Conservation (phyloP, 768 basidiomycete genomes). For the Brasilioporus rufonigricans region DNA sequence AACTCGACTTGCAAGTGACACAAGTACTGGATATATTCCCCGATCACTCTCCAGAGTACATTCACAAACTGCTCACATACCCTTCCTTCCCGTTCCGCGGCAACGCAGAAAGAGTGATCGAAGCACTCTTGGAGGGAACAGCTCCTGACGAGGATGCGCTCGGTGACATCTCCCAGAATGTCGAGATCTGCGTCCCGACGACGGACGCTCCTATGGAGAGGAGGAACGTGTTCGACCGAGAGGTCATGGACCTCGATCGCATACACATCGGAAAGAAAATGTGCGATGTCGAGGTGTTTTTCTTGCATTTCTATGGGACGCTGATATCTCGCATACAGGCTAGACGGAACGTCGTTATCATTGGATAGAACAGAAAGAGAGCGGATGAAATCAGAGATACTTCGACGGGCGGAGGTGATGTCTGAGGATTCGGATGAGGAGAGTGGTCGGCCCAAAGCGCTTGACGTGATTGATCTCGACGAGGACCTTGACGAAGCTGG, state of each 20-base stretch:
- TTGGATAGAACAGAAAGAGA: slow-evolving; percentile 73
- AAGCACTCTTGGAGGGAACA: slow-evolving; percentile 72
- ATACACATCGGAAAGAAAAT: slow-evolving; percentile 65
- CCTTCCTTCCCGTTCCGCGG: slow-evolving; percentile 47
- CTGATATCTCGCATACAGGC: slow-evolving; percentile 32
- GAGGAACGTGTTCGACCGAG: slow-evolving; percentile 74
- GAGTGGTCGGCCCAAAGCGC: slow-evolving; percentile 22
- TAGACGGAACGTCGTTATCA: slow-evolving; percentile 43
- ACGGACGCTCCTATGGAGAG: slow-evolving; percentile 40
- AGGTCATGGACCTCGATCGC: slow-evolving; percentile 59
- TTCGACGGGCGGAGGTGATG: slow-evolving; percentile 69
- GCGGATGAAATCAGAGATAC: slow-evolving; percentile 80
- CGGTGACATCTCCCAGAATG: neutral
- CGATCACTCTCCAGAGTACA: slow-evolving; percentile 51
- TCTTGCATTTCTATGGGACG: neutral
- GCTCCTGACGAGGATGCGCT: slow-evolving; percentile 44
- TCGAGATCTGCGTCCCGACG: neutral
- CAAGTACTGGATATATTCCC: slow-evolving; percentile 81
- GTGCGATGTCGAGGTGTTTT: slow-evolving; percentile 35
- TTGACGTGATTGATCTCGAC: slow-evolving; percentile 42
- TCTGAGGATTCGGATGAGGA: slow-evolving; percentile 67
- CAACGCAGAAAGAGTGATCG: slow-evolving; percentile 61
- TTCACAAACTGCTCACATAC: slow-evolving; percentile 55
- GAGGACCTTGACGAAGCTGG: slow-evolving; percentile 51
- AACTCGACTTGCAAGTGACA: slow-evolving; percentile 55